Conservation (phyloP, 495 filamentous ascomycete species). For the Penicillium parvum region DNA sequence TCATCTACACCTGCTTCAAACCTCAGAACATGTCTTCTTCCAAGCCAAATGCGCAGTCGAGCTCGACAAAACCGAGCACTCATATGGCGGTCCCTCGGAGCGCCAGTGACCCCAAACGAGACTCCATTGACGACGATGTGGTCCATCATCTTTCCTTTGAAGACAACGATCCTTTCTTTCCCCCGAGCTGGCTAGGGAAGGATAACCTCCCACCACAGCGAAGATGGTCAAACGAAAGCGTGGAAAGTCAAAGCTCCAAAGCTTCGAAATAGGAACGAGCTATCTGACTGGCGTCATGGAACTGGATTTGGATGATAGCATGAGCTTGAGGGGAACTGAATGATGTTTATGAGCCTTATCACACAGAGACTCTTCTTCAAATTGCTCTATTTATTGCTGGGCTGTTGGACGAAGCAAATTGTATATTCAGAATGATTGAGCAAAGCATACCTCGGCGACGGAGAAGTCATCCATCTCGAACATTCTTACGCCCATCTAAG, state of each 20-base stretch:
- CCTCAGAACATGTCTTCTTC: slow-evolving; percentile 1
- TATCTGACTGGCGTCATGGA: not conserved
- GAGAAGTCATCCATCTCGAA: too few species aligned
- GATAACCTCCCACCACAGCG: slow-evolving; percentile 6
- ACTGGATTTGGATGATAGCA: too few species aligned
- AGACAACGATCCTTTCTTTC: slow-evolving; percentile 41
- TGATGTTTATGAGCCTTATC: too few species aligned
- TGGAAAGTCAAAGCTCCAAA: slow-evolving; percentile 1
- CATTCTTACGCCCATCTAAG: too few species aligned
- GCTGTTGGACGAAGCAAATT: too few species aligned
- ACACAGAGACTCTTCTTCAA: too few species aligned
- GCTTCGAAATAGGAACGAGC: not conserved
- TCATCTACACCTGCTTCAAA: not conserved
- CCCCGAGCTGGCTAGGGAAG: slow-evolving; percentile 32
- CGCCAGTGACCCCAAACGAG: slow-evolving; percentile 1
- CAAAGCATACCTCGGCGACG: too few species aligned
- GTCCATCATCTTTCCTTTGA: slow-evolving; percentile 39
- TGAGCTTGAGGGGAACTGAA: too few species aligned
- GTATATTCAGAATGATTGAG: too few species aligned
- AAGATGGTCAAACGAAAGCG: slow-evolving; percentile 14
- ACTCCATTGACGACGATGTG: slow-evolving; percentile 11
- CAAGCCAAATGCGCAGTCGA: not conserved
- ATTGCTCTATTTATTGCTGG: too few species aligned
- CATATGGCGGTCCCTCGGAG: not conserved
- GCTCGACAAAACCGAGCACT: not conserved